phyloP scores from a whole-genome alignment of 1,284 basidiomycete species.

The Pseudozyma tsukubaensis region DNA sequence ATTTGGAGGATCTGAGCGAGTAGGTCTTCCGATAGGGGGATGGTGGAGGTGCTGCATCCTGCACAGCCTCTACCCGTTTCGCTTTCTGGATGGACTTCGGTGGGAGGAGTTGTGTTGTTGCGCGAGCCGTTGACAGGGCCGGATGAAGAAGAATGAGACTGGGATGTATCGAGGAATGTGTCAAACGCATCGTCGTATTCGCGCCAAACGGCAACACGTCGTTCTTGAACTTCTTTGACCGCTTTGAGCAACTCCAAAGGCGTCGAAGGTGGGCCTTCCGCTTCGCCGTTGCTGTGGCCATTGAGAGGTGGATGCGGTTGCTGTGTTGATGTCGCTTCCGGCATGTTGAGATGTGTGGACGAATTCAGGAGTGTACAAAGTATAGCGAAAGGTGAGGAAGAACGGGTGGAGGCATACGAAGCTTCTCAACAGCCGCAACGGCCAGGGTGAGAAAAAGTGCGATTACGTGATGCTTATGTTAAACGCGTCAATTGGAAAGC shows the following conservation, averaged over 20 bases:
- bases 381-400: background rate
- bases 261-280: conserved; percentile 10
- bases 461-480: conserved; percentile 35
- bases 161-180: conserved; percentile 21
- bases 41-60: conserved; percentile 26
- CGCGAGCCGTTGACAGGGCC: conserved; percentile 24
- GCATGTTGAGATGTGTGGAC: conserved; percentile 10
- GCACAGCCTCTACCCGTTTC: conserved; percentile 15
- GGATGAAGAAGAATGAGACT: conserved; percentile 1
- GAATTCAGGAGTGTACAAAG: background rate
- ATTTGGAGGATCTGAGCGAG: conserved; percentile 51
- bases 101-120: background rate
- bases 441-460: no score
- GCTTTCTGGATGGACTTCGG: background rate
- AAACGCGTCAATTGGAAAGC: background rate
- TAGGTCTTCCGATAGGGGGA: conserved; percentile 32
- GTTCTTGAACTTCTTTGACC: conserved; percentile 53
- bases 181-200: conserved; percentile 58
- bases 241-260: conserved; percentile 39
- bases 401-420: conserved; percentile 29
- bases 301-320: no score
- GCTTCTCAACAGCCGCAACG: background rate
- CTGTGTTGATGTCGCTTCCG: conserved; percentile 10
- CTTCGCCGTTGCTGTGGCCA: background rate
- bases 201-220: conserved; percentile 46